These are phyloP conservation scores for Trichoderma citrinoviride DNA, from an alignment of 2,329 filamentous ascomycete species.

Conservation along the genomic window DNA sequence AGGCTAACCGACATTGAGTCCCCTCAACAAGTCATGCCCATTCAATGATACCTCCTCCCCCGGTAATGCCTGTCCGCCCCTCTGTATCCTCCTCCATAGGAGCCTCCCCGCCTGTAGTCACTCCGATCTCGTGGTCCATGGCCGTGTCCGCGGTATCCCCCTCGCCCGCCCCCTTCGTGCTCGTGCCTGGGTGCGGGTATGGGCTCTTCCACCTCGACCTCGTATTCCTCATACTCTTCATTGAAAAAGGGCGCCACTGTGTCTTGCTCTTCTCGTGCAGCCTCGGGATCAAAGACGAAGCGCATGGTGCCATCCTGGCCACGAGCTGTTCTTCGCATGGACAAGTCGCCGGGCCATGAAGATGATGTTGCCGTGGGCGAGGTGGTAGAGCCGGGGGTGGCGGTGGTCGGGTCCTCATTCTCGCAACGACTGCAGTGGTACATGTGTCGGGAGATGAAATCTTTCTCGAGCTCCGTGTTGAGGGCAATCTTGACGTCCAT, in stretches of 20 bases:
- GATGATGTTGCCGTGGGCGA: slow-evolving; percentile 41
- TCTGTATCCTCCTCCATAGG: slow-evolving; percentile 36
- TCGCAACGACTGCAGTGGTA: slow-evolving; percentile 56
- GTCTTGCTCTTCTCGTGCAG: slow-evolving; percentile 68
- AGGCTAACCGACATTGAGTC: background rate
- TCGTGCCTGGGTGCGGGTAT: slow-evolving; percentile 37
- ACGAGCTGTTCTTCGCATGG: slow-evolving; percentile 37
- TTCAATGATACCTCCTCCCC: slow-evolving; percentile 35
- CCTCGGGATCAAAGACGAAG: slow-evolving; percentile 81
- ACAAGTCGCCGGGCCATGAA: slow-evolving; percentile 38
- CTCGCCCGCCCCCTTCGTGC: slow-evolving; percentile 22
- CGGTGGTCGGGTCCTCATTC: slow-evolving; percentile 36
- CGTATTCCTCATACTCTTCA: slow-evolving; percentile 73
- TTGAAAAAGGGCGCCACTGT: slow-evolving; percentile 67
- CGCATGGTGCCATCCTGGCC: slow-evolving; percentile 72
- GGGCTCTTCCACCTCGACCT: slow-evolving; percentile 71
- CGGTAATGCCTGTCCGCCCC: slow-evolving; percentile 35
- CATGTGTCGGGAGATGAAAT: slow-evolving; percentile 61
- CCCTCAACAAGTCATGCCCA: background rate
- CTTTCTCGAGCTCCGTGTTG: slow-evolving; percentile 73
- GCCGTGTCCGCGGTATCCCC: slow-evolving; percentile 30
- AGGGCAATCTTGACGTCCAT: slow-evolving; percentile 83
- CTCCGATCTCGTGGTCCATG: slow-evolving; percentile 34
- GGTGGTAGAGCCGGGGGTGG: slow-evolving; percentile 28
- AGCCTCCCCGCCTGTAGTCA: slow-evolving; percentile 34